Evolutionary conservation across 106 monocot genomes (phyloP), one percentile per base, ranked within the genome.

Genomic region (Gastrodia elata): DNA sequence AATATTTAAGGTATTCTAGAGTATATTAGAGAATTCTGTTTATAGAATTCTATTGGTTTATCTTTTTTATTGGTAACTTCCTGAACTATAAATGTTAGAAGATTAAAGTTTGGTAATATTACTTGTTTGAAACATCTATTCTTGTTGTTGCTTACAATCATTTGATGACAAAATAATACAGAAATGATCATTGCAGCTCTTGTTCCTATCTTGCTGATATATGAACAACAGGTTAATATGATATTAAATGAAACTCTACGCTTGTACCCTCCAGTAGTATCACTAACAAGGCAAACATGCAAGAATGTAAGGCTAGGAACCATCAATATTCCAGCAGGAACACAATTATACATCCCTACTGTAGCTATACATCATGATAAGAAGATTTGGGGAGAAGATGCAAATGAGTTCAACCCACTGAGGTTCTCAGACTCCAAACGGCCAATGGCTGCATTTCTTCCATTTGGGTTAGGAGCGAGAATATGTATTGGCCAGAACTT

Each of bases 371-470:
- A 73, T 33, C 73, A 42, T 58, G 73, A 73, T 24, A 20, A 24
- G 8, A 55, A 73, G 57, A 73, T 73, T n/a, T 73, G 73, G 73
- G 73, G 73, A 6, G 28, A 57, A 36, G 73, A 73, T 57, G 73
- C 56, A 22, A 26, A 57, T 38, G 56, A 56, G 56, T 73, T 73
- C 57, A 73, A 73, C 13, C 73, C 73, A 14, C 2, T 37, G 18
- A 73, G 73, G 57, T 55, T 73, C 48, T 35, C 67, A 38, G 67
- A 67, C 32, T 4, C 67, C 36, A 67, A 72, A 25, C 46, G 32
- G 20, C 46, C 10, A 26, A 72, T 46, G 42, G 46, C 72, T 33
- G 25, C 46, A 16, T 72, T 72, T 41, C 3, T 72, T 15, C 46
- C 72, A 20, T 72, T 72, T 33, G 72, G 72, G 26, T 46, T 72